Percentiles rank a stretch among this genome's conserved stretches.
Evolutionary conservation across 768 basidiomycete species (phyloP).

Genomic region (Termitomyces sp.): DNA sequence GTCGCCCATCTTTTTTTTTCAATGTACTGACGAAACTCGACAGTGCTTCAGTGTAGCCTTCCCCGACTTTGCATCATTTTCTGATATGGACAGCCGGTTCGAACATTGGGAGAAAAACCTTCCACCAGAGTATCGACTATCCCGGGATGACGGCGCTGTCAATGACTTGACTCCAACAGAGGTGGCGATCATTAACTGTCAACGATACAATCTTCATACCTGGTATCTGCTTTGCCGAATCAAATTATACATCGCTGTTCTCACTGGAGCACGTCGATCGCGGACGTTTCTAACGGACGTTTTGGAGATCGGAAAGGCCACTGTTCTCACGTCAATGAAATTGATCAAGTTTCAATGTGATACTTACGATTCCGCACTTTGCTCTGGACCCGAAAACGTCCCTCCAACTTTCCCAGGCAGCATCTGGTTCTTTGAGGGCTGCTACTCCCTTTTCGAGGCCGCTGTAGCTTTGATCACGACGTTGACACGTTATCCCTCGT

Average conservation of each 20-base stretch:
- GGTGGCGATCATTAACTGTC: conserved; percentile 26
- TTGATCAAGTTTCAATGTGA: conserved; percentile 39
- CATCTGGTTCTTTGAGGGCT: conserved; percentile 38
- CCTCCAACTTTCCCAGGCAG: conserved; percentile 21
- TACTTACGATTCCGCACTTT: conserved; percentile 23
- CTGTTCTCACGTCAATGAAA: conserved; percentile 33
- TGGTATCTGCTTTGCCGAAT: conserved; percentile 41
- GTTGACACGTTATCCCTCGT: conserved; percentile 32
- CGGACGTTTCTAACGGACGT: conserved; percentile 19
- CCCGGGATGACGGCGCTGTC: conserved; percentile 19
- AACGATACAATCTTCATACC: conserved; percentile 37
- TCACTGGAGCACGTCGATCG: conserved; percentile 26
- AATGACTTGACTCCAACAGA: conserved; percentile 24
- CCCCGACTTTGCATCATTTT: conserved; percentile 28
- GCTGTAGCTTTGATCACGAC: conserved; percentile 39
- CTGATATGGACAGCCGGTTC: conserved; percentile 37
- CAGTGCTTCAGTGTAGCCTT: conserved; percentile 31
- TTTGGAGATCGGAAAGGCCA: conserved; percentile 28
- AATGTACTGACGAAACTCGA: not conserved
- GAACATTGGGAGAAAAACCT: conserved; percentile 37
- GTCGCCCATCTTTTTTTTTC: conserved; percentile 2
- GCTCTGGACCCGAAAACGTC: conserved; percentile 15
- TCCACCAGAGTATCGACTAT: conserved; percentile 33
- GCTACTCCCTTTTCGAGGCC: conserved; percentile 41
- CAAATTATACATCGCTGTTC: conserved; percentile 38